Conservation (phyloP, 2,329 filamentous ascomycete genomes). For the Polytolypa hystricis region DNA sequence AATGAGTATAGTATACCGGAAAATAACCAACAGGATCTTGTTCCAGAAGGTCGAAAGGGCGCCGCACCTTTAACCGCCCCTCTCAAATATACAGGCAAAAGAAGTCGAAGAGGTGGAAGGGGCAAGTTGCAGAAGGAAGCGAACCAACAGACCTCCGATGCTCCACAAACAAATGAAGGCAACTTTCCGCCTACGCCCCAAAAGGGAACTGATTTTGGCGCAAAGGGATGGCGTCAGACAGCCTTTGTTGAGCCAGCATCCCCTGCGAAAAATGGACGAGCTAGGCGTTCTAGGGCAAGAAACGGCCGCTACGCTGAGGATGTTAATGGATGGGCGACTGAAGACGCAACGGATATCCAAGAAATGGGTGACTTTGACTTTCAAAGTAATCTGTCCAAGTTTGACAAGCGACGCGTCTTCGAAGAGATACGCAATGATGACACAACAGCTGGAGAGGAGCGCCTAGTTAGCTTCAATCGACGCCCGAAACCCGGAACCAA, state of each 20-base stretch:
- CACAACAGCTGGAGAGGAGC: slow-evolving; percentile 73
- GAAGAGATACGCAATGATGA: slow-evolving; percentile 86
- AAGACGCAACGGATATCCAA: slow-evolving; percentile 88
- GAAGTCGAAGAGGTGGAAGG: slow-evolving; percentile 36
- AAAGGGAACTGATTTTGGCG: slow-evolving; percentile 30
- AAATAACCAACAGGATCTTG: slow-evolving; percentile 12
- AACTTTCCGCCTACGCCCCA: slow-evolving; percentile 16
- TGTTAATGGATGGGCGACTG: slow-evolving; percentile 84
- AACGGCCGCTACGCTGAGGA: slow-evolving; percentile 40
- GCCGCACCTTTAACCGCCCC: slow-evolving; percentile 16
- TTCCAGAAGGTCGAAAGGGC: slow-evolving; percentile 14
- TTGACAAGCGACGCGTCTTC: slow-evolving; percentile 87
- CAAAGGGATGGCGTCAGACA: slow-evolving; percentile 58
- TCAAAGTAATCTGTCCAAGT: slow-evolving; percentile 76
- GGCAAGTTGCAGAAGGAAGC: slow-evolving; percentile 36
- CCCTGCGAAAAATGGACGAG: slow-evolving; percentile 19
- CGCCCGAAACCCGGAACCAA: slow-evolving; percentile 53
- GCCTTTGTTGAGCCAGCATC: slow-evolving; percentile 48
- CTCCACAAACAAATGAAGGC: slow-evolving; percentile 24
- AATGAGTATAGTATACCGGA: slow-evolving; percentile 11
- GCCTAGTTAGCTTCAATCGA: slow-evolving; percentile 84
- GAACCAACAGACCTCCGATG: slow-evolving; percentile 27
- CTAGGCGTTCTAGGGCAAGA: slow-evolving; percentile 37
- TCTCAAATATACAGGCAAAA: slow-evolving; percentile 21
- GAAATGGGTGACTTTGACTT: slow-evolving; percentile 95